Evolutionary conservation across 768 basidiomycete species (phyloP).

Genomic region (Kwoniella heveanensis): DNA sequence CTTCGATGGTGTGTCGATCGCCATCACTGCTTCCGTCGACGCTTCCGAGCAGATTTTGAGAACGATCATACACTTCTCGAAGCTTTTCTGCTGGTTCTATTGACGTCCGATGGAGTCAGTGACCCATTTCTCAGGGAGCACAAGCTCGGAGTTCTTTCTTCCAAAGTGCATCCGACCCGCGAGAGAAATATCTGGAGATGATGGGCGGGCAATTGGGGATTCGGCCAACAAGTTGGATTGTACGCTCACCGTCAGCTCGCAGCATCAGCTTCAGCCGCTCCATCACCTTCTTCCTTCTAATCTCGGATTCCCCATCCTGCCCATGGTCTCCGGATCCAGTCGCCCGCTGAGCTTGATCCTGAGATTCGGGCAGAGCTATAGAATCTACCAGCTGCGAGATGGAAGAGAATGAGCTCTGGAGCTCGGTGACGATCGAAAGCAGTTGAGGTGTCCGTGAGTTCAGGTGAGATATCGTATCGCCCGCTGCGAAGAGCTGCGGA

Average conservation of each 20-base stretch:
- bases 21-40: neutral
- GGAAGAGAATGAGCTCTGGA: slow-evolving; percentile 52
- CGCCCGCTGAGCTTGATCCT: too few relatives aligned
- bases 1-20: neutral
- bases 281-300: slow-evolving; percentile 7
- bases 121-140: too few relatives aligned
- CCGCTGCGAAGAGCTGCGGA: slow-evolving; percentile 52
- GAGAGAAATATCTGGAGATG: too few relatives aligned
- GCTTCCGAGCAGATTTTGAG: neutral
- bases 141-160: too few relatives aligned
- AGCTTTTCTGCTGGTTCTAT: slow-evolving; percentile 19
- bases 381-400: slow-evolving; percentile 50
- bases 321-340: too few relatives aligned
- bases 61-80: slow-evolving; percentile 5
- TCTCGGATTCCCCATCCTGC: too few relatives aligned
- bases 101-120: too few relatives aligned
- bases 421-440: slow-evolving; percentile 45
- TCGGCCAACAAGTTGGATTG: neutral
- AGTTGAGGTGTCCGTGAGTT: slow-evolving; percentile 54
- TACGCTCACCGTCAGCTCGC: slow-evolving; percentile 36
- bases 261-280: slow-evolving; percentile 35
- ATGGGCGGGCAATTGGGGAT: neutral
- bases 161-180: too few relatives aligned
- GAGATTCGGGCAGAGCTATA: slow-evolving; percentile 30
- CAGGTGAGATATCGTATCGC: slow-evolving; percentile 52